Conservation (phyloP, 768 basidiomycete species). For the Kwoniella sp. region DNA sequence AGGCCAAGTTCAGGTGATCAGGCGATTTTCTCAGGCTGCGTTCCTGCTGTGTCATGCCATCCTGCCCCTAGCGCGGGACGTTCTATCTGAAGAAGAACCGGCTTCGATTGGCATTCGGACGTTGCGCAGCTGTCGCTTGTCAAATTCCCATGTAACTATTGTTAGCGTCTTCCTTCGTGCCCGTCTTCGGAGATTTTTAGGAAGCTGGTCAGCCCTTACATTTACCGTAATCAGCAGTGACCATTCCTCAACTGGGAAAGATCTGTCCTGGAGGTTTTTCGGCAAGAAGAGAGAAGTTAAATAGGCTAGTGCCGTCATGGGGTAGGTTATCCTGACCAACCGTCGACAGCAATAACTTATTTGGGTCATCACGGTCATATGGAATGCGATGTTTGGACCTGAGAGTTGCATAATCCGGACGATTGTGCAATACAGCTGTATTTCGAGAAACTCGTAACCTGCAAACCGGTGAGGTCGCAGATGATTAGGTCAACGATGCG, state of each 20-base stretch:
- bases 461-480: not conserved
- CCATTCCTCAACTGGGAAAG: not conserved
- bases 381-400: not conserved
- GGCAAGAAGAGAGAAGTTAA: not conserved
- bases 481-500: not conserved
- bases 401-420: not conserved
- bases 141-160: not conserved
- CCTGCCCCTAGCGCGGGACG: not conserved
- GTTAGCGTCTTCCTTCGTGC: not conserved
- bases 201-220: not conserved
- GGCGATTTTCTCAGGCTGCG: not conserved
- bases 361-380: not conserved
- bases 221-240: not conserved
- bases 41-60: not conserved
- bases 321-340: not conserved
- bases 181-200: not conserved
- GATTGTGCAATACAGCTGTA: not conserved
- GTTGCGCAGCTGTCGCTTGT: not conserved
- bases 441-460: not conserved
- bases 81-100: no score
- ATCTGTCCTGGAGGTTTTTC: no score
- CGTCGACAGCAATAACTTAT: not conserved
- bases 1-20: slow-evolving; percentile 2
- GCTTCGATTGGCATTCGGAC: no score
- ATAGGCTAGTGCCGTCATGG: not conserved